Conservation (phyloP, 1,284 basidiomycete genomes). For the Inonotus obliquus region DNA sequence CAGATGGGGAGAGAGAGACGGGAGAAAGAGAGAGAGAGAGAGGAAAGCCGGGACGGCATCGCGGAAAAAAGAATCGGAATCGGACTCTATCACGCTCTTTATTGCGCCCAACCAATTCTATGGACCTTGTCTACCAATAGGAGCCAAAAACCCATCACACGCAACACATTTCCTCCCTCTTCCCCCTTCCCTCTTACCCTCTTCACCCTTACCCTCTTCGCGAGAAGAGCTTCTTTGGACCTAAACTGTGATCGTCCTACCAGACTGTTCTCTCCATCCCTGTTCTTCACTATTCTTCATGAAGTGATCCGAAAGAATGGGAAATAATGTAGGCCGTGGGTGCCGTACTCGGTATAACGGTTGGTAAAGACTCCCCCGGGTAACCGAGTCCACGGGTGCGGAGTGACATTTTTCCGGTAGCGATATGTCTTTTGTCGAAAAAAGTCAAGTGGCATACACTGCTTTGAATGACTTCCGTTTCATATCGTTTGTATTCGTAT, state of each 20-base stretch:
- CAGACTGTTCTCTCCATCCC: neutral
- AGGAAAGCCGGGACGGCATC: too few relatives aligned
- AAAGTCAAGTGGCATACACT: too few relatives aligned
- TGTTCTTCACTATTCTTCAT: neutral
- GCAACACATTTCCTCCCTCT: too few relatives aligned
- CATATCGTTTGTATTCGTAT: too few relatives aligned
- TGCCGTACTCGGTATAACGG: conserved; percentile 1
- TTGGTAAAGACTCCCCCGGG: neutral
- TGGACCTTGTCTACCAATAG: neutral
- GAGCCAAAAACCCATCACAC: neutral
- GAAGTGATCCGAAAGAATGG: neutral
- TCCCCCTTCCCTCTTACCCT: too few relatives aligned
- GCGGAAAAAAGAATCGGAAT: too few relatives aligned
- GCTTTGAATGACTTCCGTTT: too few relatives aligned
- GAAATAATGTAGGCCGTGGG: conserved; percentile 2
- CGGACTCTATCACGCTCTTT: conserved; percentile 3
- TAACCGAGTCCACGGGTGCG: conserved; percentile 4
- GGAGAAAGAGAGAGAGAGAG: too few relatives aligned
- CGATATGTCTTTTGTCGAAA: conserved; percentile 2
- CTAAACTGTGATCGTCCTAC: neutral
- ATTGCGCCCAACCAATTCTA: conserved; percentile 2
- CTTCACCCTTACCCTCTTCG: too few relatives aligned
- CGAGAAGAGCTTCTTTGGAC: neutral
- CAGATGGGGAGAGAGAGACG: too few relatives aligned
- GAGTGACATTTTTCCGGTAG: neutral